phyloP scores from a whole-genome alignment of 2,329 filamentous ascomycete species.

The Diaporthe sp. region DNA sequence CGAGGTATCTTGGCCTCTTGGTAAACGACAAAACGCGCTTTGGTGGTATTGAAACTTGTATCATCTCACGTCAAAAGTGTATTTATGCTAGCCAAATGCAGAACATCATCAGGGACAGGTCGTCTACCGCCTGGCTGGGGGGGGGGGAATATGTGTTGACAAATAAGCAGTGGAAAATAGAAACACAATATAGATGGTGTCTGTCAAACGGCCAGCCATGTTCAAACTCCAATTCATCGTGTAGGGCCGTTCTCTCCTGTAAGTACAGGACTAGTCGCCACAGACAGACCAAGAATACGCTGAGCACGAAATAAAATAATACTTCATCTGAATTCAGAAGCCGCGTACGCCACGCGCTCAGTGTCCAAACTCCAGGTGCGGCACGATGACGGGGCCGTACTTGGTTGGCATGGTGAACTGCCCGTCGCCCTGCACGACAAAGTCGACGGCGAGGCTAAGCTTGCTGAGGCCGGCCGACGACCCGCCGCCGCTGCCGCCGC shows the following conservation, averaged over 20 bases:
- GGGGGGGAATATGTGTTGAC: neutral
- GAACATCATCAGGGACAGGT: slow-evolving; percentile 25
- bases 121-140: slow-evolving; percentile 4
- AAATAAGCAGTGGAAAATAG: neutral
- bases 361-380: slow-evolving; percentile 81
- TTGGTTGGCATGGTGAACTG: slow-evolving; percentile 86
- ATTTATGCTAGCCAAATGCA: slow-evolving; percentile 25
- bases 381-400: slow-evolving; percentile 96
- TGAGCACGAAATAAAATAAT: neutral
- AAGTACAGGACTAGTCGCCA: neutral
- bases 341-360: slow-evolving; percentile 45
- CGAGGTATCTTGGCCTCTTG: neutral
- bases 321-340: too few species aligned
- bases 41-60: slow-evolving; percentile 3
- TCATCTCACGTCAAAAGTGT: slow-evolving; percentile 1
- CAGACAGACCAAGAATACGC: neutral
- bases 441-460: slow-evolving; percentile 92
- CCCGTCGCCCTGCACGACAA: slow-evolving; percentile 94
- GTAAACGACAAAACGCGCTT: slow-evolving; percentile 6
- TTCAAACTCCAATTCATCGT: slow-evolving; percentile 10
- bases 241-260: neutral
- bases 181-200: neutral
- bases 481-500: slow-evolving; percentile 30
- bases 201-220: slow-evolving; percentile 20
- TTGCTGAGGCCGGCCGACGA: slow-evolving; percentile 63